Evolutionary conservation across 441 rosid species (phyloP).

Genomic region (Aquilaria agallochum): DNA sequence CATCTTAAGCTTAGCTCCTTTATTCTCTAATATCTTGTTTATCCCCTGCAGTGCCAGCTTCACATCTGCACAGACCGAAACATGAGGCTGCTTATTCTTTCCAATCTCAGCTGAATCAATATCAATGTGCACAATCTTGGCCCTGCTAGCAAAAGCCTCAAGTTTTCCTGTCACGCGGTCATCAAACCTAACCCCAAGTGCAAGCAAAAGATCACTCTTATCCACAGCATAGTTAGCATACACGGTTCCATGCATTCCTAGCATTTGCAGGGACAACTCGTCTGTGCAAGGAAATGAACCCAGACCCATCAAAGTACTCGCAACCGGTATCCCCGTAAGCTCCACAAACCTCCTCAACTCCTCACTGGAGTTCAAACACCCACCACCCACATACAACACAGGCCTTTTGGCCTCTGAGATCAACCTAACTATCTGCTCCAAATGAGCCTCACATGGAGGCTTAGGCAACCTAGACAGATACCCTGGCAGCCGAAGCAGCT

Average conservation of each 20-base stretch:
- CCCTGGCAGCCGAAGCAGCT: slow-evolving; percentile 54
- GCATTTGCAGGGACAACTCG: slow-evolving; percentile 79
- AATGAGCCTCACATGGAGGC: slow-evolving; percentile 38
- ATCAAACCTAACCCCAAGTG: slow-evolving; percentile 94
- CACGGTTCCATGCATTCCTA: slow-evolving; percentile 99
- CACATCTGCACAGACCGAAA: slow-evolving; percentile 82
- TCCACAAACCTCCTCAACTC: slow-evolving; percentile 77
- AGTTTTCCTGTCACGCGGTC: slow-evolving; percentile 95
- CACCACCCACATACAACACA: slow-evolving; percentile 94
- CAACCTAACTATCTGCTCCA: slow-evolving; percentile 81
- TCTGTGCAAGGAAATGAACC: slow-evolving; percentile 61
- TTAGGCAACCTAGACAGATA: slow-evolving; percentile 80
- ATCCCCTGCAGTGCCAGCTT: slow-evolving; percentile 78
- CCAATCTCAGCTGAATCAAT: slow-evolving; percentile 95
- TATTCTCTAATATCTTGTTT: slow-evolving; percentile 54
- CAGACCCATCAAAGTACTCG: slow-evolving; percentile 97
- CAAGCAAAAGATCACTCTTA: slow-evolving; percentile 74
- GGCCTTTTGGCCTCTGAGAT: slow-evolving; percentile 76
- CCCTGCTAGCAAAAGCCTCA: slow-evolving; percentile 89
- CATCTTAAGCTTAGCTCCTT: slow-evolving; percentile 30
- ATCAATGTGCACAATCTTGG: slow-evolving; percentile 93
- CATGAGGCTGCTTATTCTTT: slow-evolving; percentile 93
- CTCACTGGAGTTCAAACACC: slow-evolving; percentile 87
- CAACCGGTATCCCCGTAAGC: slow-evolving; percentile 87
- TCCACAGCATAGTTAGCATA: slow-evolving; percentile 91